Percentiles rank a stretch among this genome's conserved stretches.
Conservation (phyloP, 148 eudicot species). For the Rhododendron henanense region DNA sequence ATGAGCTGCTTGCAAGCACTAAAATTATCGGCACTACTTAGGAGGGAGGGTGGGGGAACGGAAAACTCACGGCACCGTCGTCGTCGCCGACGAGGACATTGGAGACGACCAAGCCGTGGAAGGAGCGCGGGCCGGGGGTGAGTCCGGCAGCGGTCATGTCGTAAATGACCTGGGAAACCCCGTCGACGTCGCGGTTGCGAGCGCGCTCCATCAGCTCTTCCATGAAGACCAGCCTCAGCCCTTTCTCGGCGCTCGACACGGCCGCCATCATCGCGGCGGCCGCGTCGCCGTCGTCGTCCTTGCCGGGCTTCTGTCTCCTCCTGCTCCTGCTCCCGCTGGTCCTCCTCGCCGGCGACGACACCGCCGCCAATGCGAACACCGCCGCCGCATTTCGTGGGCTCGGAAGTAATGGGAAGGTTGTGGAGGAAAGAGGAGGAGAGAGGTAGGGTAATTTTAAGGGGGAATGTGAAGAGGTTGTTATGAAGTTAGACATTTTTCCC, state of each 20-base stretch:
- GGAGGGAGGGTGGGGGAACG: background rate
- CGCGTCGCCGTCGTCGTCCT: conserved; percentile 19
- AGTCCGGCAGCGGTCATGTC: conserved; percentile 92
- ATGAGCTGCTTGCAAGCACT: background rate
- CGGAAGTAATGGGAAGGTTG: conserved; percentile 18
- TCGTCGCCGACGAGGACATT: conserved; percentile 55
- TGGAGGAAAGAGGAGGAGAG: background rate
- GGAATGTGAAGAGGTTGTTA: conserved; percentile 28
- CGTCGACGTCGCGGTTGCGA: conserved; percentile 40
- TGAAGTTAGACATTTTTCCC: conserved; percentile 35
- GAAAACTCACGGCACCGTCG: conserved; percentile 56
- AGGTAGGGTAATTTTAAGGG: conserved; percentile 16
- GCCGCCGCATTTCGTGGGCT: conserved; percentile 12
- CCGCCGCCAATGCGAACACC: conserved; percentile 23
- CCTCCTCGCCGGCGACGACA: conserved; percentile 27
- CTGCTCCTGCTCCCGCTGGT: conserved; percentile 22
- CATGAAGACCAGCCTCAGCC: conserved; percentile 69
- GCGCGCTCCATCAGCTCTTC: conserved; percentile 77
- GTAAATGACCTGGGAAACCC: conserved; percentile 73
- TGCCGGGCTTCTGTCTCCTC: conserved; percentile 18
- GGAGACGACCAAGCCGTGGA: conserved; percentile 73
- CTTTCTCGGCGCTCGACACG: conserved; percentile 58
- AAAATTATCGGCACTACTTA: background rate
- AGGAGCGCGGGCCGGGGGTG: conserved; percentile 76
- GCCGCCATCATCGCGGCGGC: conserved; percentile 4